A percentile compares a stretch with the other conserved stretches of the same genome.
Evolutionary conservation across 108 stramenopile species (phyloP).

Genomic region (Nitzschia sp.): DNA sequence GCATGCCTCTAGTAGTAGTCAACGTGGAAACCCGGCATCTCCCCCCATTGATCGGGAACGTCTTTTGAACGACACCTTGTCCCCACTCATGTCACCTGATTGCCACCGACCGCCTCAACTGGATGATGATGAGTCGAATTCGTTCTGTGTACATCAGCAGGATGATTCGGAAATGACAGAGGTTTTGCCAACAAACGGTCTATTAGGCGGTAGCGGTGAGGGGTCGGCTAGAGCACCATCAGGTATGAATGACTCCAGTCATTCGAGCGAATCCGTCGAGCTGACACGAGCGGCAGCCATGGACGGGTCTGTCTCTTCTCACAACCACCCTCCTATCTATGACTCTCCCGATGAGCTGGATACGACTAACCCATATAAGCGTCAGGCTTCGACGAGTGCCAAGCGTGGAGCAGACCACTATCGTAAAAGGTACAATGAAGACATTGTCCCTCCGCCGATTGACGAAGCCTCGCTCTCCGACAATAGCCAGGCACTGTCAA

Average conservation of each 20-base stretch:
- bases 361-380: constrained; percentile 14
- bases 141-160: neutral
- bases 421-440: constrained; percentile 17
- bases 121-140: neutral
- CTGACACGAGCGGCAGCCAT: constrained; percentile 12
- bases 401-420: constrained; percentile 37
- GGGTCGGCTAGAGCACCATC: neutral
- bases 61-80: constrained; percentile 18
- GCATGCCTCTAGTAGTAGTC: neutral
- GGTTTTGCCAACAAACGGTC: neutral
- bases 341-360: neutral
- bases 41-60: neutral
- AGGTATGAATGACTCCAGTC: neutral
- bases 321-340: constrained; percentile 1
- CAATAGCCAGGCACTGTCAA: neutral
- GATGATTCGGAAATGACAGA: neutral
- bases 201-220: neutral
- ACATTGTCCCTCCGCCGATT: neutral
- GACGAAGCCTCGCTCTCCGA: neutral
- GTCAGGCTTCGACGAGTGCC: constrained; percentile 37
- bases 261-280: constrained; percentile 28
- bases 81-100: constrained; percentile 20
- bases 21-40: neutral
- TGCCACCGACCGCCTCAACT: neutral
- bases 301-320: neutral